Evolutionary conservation across 176 grass and related monocot species (phyloP).

Genomic region (Saccharum spontaneum): DNA sequence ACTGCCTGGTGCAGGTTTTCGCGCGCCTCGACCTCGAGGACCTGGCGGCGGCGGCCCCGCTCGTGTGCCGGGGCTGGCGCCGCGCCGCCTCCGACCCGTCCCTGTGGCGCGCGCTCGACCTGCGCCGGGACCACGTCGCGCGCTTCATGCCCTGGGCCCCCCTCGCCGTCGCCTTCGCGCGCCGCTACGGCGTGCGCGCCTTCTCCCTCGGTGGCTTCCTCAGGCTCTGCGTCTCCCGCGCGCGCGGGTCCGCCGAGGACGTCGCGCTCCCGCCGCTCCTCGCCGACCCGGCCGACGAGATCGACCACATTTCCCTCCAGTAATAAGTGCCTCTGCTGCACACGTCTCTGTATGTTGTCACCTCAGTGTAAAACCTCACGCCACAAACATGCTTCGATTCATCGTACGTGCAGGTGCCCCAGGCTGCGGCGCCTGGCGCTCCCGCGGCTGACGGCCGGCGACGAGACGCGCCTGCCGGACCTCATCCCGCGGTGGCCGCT

Average conservation of each 20-base stretch:
- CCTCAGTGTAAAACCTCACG: neutral
- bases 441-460: constrained; percentile 28
- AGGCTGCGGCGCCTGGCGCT: constrained; percentile 42
- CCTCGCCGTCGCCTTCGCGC: constrained; percentile 49
- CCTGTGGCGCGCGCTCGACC: constrained; percentile 74
- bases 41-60: constrained; percentile 52
- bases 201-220: constrained; percentile 61
- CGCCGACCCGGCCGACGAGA: constrained; percentile 9
- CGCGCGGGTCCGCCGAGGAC: neutral
- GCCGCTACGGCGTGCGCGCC: constrained; percentile 21
- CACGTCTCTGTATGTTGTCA: neutral
- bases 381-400: neutral
- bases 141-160: constrained; percentile 75
- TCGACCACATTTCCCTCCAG: constrained; percentile 42
- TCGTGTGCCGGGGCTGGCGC: constrained; percentile 78
- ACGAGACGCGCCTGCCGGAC: constrained; percentile 53
- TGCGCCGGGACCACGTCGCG: constrained; percentile 56
- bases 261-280: constrained; percentile 61
- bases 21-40: constrained; percentile 57
- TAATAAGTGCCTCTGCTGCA: constrained; percentile 9
- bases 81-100: constrained; percentile 54
- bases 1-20: constrained; percentile 79
- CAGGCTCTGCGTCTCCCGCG: constrained; percentile 40
- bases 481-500: constrained; percentile 54
- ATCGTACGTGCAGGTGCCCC: constrained; percentile 42